These are phyloP conservation scores for Erodium chrysanthum DNA, from an alignment of 441 rosid genomes.

Conservation along the genomic window DNA sequence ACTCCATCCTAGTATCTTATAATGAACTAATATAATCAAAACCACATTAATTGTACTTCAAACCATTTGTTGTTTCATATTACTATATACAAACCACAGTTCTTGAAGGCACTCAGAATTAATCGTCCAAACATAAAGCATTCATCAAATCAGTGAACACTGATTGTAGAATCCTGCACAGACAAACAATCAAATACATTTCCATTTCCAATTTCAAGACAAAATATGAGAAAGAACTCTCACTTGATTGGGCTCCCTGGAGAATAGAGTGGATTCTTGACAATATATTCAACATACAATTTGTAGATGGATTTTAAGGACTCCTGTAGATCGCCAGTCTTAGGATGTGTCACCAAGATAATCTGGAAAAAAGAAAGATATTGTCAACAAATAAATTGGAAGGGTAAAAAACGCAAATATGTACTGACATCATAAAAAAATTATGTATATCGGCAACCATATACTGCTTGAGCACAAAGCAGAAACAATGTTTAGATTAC, in stretches of 20 bases:
- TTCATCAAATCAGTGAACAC: not conserved
- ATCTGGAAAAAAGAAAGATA: slow-evolving; percentile 31
- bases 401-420: not conserved
- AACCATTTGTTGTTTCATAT: not conserved
- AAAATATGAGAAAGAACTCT: slow-evolving; percentile 1
- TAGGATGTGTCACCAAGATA: slow-evolving; percentile 79
- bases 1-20: not conserved
- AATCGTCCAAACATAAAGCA: not conserved
- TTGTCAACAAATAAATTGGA: not conserved
- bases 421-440: not conserved
- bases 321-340: slow-evolving; percentile 73
- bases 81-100: not conserved
- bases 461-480: too few species aligned
- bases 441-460: too few species aligned
- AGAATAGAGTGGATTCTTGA: slow-evolving; percentile 64
- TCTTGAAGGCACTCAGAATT: not conserved
- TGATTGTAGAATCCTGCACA: not conserved
- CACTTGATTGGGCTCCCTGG: slow-evolving; percentile 83
- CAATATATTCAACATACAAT: slow-evolving; percentile 76
- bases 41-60: not conserved
- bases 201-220: not conserved
- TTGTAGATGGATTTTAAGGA: slow-evolving; percentile 72
- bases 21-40: not conserved
- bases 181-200: not conserved
- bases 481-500: too few species aligned